Evolutionary conservation across 208 protist species (phyloP), one percentile per base, ranked within the genome.

Genomic region (Trypanosoma brucei): DNA sequence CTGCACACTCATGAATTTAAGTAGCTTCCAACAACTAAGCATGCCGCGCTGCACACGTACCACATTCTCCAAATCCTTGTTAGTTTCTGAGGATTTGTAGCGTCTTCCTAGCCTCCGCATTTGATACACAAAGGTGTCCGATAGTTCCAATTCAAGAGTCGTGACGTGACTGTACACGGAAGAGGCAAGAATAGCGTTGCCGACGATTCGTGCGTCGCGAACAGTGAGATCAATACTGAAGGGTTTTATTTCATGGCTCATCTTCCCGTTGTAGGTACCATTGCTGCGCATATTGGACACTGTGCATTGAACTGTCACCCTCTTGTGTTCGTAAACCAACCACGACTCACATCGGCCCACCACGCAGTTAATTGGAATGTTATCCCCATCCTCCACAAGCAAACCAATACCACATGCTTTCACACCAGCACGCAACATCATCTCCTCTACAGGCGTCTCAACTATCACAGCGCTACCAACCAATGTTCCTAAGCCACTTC

Each of bases 61-160:
- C n/a, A 34, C 14, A 7, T 38, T 37, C 30, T 34, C 2, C 8
- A 14, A 38, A 5, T 6, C 37, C 34, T 30, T 14, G 9, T 52
- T 37, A 38, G 1, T 30, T 33, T 36, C 44, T 51, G 37, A 4
- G 45, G 65, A 65, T 33, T 59, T n/a, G 42, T 65, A 76, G 5
- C 65, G 66, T 8, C 58, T 49, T 4, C 33, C 14, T 49, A 78
- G 53, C 34, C 75, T 40, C 65, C 81, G 78, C 39, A 88, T 44
- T 45, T 84, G 70, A 66, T 78, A 85, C 22, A 84, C n/a, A 66
- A 88, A 63, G 22, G 78, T 55, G 64, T 88, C 82, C 5, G 78
- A 81, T 40, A 88, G 34, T 22, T 73, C 76, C 37, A 88, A 62
- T 30, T 67, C 67, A 45, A 88, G 42, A 3, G 61, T 76, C n/a